A percentile compares a stretch with the other conserved stretches of the same genome.
phyloP scores from a whole-genome alignment of 2,329 filamentous ascomycete genomes.

The Cladosporium sp. region DNA sequence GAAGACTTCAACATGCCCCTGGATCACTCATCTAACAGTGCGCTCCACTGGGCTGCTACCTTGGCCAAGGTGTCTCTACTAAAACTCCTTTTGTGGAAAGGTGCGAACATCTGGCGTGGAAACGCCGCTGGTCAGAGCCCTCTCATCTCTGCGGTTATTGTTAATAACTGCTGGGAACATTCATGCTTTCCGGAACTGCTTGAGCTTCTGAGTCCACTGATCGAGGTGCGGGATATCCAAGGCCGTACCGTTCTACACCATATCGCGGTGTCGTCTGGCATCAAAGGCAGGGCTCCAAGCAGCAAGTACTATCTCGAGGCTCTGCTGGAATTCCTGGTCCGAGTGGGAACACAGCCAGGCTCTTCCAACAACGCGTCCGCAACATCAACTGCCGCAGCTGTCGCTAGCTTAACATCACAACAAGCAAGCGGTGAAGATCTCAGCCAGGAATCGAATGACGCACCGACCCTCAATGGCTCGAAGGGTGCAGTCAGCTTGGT shows the following conservation, averaged over 20 bases:
- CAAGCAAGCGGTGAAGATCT: conserved; percentile 31
- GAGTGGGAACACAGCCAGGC: conserved; percentile 55
- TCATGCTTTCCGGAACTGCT: conserved; percentile 87
- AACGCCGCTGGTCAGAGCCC: conserved; percentile 91
- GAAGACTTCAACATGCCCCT: conserved; percentile 89
- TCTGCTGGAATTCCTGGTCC: conserved; percentile 88
- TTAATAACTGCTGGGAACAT: conserved; percentile 92
- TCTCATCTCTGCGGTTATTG: conserved; percentile 85
- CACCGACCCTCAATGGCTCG: conserved; percentile 18
- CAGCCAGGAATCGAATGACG: conserved; percentile 30
- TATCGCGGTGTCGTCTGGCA: conserved; percentile 91
- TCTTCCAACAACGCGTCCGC: conserved; percentile 41
- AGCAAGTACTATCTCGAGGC: conserved; percentile 96
- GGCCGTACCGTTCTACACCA: conserved; percentile 93
- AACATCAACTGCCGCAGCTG: conserved; percentile 43
- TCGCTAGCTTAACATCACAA: conserved; percentile 25
- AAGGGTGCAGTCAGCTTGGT: conserved; percentile 77
- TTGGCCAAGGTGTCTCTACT: conserved; percentile 82
- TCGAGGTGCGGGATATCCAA: conserved; percentile 85
- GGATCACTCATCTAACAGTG: conserved; percentile 84
- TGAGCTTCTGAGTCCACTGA: conserved; percentile 83
- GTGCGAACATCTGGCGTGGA: conserved; percentile 82
- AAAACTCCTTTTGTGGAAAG: conserved; percentile 75
- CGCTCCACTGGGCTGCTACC: conserved; percentile 94
- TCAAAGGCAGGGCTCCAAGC: conserved; percentile 86